These are phyloP conservation scores for Coemansia sp. DNA, from an alignment of 371 early-diverging fungal species.

Conservation along the genomic window DNA sequence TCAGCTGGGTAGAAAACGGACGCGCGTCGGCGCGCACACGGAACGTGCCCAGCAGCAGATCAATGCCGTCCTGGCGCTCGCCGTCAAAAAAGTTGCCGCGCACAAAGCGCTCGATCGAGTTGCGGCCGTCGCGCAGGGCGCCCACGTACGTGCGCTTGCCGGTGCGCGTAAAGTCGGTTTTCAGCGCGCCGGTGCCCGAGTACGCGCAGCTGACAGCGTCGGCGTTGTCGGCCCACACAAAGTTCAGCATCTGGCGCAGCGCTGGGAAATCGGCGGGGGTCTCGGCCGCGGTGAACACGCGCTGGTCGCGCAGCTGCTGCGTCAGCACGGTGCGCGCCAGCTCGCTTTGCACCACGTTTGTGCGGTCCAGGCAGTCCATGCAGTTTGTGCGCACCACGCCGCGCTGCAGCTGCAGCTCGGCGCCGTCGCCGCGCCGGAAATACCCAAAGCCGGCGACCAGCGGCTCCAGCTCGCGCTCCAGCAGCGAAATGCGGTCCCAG, in stretches of 20 bases:
- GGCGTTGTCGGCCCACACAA: constrained; percentile 98
- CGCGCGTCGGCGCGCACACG: constrained; percentile 49
- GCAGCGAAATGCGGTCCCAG: constrained; percentile 77
- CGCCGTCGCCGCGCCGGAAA: constrained; percentile 33
- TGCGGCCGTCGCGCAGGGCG: constrained; percentile 77
- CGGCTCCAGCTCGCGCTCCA: constrained; percentile 67
- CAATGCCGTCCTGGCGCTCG: constrained; percentile 81
- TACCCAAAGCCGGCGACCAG: constrained; percentile 70
- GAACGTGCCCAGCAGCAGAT: constrained; percentile 76
- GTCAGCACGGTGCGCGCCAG: constrained; percentile 72
- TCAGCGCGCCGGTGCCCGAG: constrained; percentile 97
- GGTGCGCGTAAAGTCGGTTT: constrained; percentile 95
- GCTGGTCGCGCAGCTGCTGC: constrained; percentile 64
- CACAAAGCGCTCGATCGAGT: constrained; percentile 82
- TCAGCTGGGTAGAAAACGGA: constrained; percentile 29
- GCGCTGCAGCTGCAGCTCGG: constrained; percentile 57
- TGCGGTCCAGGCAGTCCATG: constrained; percentile 99
- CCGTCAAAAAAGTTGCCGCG: constrained; percentile 95
- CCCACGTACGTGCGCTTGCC: constrained; percentile 85
- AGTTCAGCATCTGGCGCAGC: constrained; percentile 54
- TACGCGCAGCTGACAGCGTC: constrained; percentile 94
- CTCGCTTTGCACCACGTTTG: constrained; percentile 96
- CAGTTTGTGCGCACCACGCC: constrained; percentile 97
- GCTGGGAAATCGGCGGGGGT: constrained; percentile 56
- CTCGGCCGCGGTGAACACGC: constrained; percentile 62